A percentile compares a stretch with the other conserved stretches of the same genome.
Evolutionary conservation across 2,329 filamentous ascomycete species (phyloP).

Genomic region (Sporothrix pallida): DNA sequence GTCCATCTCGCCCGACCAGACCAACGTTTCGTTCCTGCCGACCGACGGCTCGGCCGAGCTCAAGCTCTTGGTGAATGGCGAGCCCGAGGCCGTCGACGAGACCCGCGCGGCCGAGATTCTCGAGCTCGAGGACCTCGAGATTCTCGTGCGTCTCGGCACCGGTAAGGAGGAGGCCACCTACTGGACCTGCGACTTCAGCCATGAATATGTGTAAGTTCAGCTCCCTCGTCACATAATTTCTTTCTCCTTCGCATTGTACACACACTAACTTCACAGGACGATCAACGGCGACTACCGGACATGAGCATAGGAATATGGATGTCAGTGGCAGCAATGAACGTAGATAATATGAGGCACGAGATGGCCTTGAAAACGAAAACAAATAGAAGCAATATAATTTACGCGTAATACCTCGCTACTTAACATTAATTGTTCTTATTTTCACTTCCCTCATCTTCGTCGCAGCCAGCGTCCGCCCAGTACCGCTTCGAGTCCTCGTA

Average conservation of each 20-base stretch:
- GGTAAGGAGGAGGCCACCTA: slow-evolving; percentile 72
- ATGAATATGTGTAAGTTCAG: slow-evolving; percentile 67
- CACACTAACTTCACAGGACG: slow-evolving; percentile 53
- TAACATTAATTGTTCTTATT: too few relatives aligned
- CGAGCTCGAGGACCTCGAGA: slow-evolving; percentile 78
- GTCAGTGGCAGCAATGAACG: not conserved
- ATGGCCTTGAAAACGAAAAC: not conserved
- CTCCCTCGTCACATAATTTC: not conserved
- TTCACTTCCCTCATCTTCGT: too few relatives aligned
- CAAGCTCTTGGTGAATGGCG: slow-evolving; percentile 76
- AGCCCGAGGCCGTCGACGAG: slow-evolving; percentile 81
- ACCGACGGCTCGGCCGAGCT: slow-evolving; percentile 77
- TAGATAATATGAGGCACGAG: not conserved
- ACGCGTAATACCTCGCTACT: too few relatives aligned
- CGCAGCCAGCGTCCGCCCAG: too few relatives aligned
- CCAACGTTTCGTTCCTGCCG: slow-evolving; percentile 79
- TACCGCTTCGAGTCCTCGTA: too few relatives aligned
- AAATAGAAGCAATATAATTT: not conserved
- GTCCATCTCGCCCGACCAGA: slow-evolving; percentile 68
- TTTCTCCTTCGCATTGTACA: not conserved
- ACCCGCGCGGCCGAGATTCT: slow-evolving; percentile 76
- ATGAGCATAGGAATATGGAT: slow-evolving; percentile 43
- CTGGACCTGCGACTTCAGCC: slow-evolving; percentile 87
- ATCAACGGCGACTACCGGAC: slow-evolving; percentile 74
- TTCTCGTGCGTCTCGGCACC: slow-evolving; percentile 74